Evolutionary conservation across 2,329 filamentous ascomycete genomes (phyloP), one percentile per base, ranked within the genome.

Genomic region (Phaeosphaeria sp.): DNA sequence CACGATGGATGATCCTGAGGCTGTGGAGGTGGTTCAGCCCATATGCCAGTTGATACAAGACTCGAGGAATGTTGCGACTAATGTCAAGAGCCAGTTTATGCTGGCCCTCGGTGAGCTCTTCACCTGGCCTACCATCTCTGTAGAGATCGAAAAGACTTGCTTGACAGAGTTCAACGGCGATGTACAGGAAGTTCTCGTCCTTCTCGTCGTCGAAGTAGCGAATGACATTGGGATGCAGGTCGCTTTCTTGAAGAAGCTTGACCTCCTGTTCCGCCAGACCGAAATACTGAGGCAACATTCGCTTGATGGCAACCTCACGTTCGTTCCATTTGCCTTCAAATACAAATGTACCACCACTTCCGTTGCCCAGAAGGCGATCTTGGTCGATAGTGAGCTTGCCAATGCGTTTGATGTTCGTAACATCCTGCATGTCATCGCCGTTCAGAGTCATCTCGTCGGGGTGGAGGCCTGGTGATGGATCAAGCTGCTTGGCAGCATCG

Each of bases 261-360:
- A 97, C 96, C 78, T 99, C 95, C 70, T 97, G 93, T 11, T 92
- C 93, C 0, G 95, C 95, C 66, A 99, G 91, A 64, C 97, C 94
- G 74, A 93, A 97, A 69, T 97, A 97, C 66, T 97, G 92, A 33
- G 94, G 92, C 59, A 98, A 83, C 92, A 99, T 96, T 33, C 95
- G 88, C 82, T 99, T 99, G 48, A 99, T 92, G 1, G 95, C 95
- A 23, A 99, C 94, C 46, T 93, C 90, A 50, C 93, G 89, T 22
- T 93, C 93, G 59, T 96, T 95, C 74, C 96, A 98, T 53, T 89
- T 91, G n/a, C 95, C 95, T 49, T 92, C 90, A 76, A 95, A 98
- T 0, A 99, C 95, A 52, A 96, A 88, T 0, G 95, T 99, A n/a
- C 95, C 95, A 72, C 97, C 96, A 76, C 94, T 98, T 54, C 95